Evolutionary conservation across 1,284 basidiomycete species (phyloP).

Genomic region (Xerocomus amazonicus): DNA sequence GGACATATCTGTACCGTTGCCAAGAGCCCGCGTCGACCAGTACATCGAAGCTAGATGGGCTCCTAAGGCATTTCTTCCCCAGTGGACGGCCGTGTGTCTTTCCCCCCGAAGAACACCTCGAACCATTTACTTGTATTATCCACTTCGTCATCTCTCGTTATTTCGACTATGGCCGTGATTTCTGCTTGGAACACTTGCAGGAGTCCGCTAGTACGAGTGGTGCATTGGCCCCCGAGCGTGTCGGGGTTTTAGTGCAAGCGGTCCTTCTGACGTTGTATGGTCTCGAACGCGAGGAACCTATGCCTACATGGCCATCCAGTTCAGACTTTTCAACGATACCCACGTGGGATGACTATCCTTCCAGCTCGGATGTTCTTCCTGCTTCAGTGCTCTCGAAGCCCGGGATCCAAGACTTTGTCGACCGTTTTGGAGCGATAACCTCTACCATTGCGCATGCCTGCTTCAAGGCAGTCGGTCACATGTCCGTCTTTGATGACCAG

Average conservation of each 20-base stretch:
- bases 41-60: constrained; percentile 71
- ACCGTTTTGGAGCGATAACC: constrained; percentile 61
- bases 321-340: constrained; percentile 66
- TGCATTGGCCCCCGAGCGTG: constrained; percentile 66
- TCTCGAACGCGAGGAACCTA: constrained; percentile 67
- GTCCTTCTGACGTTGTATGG: constrained; percentile 70
- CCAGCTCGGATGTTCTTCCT: constrained; percentile 62
- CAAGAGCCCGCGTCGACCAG: constrained; percentile 80
- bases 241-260: constrained; percentile 75
- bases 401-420: constrained; percentile 76
- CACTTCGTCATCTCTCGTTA: constrained; percentile 86
- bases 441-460: constrained; percentile 63
- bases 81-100: constrained; percentile 59
- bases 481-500: constrained; percentile 85
- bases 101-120: constrained; percentile 73
- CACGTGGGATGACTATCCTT: constrained; percentile 63
- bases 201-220: constrained; percentile 50
- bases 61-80: constrained; percentile 83
- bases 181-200: constrained; percentile 77
- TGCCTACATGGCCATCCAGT: constrained; percentile 74
- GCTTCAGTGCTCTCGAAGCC: constrained; percentile 53
- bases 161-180: constrained; percentile 82
- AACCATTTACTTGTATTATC: constrained; percentile 75
- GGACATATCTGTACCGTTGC: constrained; percentile 94
- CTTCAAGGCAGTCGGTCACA: constrained; percentile 66